Percentiles rank a stretch among this genome's conserved stretches.
Conservation (phyloP, 2,329 filamentous ascomycete genomes). For the Talaromyces verruculosus region DNA sequence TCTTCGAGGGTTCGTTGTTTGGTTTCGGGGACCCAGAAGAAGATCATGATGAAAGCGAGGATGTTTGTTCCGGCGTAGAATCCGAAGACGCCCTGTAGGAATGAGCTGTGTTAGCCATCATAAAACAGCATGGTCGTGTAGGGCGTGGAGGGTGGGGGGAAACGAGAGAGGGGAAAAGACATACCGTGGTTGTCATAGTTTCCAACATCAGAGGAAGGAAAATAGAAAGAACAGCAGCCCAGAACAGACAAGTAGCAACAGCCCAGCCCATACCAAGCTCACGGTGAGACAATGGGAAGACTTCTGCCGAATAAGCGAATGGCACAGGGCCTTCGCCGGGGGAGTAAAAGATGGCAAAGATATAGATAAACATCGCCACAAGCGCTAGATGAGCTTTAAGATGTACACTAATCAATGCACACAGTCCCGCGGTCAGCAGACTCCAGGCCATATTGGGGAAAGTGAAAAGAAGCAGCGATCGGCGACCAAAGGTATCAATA, state of each 20-base stretch:
- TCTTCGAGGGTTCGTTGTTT: constrained; percentile 58
- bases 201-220: constrained; percentile 51
- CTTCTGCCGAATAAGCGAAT: constrained; percentile 55
- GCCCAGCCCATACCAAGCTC: constrained; percentile 48
- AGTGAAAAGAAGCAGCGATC: constrained; percentile 63
- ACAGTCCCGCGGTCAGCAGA: constrained; percentile 60
- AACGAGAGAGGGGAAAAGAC: not conserved
- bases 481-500: constrained; percentile 65
- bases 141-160: too few species aligned
- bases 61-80: constrained; percentile 55
- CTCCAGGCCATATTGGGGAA: constrained; percentile 69
- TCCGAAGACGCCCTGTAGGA: constrained; percentile 10
- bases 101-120: not conserved
- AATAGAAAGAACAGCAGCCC: constrained; percentile 51
- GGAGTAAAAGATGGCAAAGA: constrained; percentile 65
- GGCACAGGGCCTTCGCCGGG: constrained; percentile 61
- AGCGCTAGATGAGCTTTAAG: constrained; percentile 47
- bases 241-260: constrained; percentile 49
- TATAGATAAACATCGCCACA: constrained; percentile 62
- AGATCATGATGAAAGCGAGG: constrained; percentile 62
- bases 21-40: constrained; percentile 60
- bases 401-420: constrained; percentile 37
- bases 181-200: constrained; percentile 37
- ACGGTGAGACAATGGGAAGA: constrained; percentile 57
- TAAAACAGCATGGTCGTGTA: not conserved